phyloP scores from a whole-genome alignment of 1,284 basidiomycete genomes.

The Sphaerobolus stellatus region DNA sequence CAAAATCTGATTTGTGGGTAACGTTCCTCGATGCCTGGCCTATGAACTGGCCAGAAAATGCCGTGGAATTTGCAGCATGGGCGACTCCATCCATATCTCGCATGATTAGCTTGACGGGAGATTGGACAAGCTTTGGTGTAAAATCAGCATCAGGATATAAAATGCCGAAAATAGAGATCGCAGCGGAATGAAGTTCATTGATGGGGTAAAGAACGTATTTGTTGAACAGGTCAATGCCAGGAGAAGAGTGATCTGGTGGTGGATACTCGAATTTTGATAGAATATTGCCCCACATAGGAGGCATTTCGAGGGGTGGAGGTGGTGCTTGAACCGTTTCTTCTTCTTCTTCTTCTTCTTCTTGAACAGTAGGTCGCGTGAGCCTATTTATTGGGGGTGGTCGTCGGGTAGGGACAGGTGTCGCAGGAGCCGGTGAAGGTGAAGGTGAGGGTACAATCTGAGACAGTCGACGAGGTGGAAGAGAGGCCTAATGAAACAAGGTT shows the following conservation, averaged over 20 bases:
- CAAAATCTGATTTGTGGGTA: conserved; percentile 59
- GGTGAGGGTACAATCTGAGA: too few species aligned
- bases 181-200: conserved; percentile 10
- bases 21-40: conserved; percentile 43
- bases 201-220: conserved; percentile 6
- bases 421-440: background rate
- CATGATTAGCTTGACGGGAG: conserved; percentile 49
- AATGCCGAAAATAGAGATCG: conserved; percentile 6
- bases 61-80: conserved; percentile 5
- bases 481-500: too few species aligned
- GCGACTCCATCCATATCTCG: conserved; percentile 69
- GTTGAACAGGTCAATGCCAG: conserved; percentile 10
- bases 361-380: background rate
- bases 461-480: too few species aligned
- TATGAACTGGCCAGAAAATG: conserved; percentile 38
- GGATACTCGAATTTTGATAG: conserved; percentile 8
- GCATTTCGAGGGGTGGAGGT: conserved; percentile 1
- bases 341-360: too few species aligned
- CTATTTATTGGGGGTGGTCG: conserved; percentile 2
- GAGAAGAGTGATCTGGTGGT: conserved; percentile 3
- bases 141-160: conserved; percentile 9
- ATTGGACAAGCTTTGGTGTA: conserved; percentile 5
- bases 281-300: background rate
- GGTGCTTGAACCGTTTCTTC: background rate
- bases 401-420: background rate